Percentiles rank a stretch among this genome's conserved stretches.
phyloP scores from a whole-genome alignment of 495 filamentous ascomycete genomes.

The Tirmania nivea region DNA sequence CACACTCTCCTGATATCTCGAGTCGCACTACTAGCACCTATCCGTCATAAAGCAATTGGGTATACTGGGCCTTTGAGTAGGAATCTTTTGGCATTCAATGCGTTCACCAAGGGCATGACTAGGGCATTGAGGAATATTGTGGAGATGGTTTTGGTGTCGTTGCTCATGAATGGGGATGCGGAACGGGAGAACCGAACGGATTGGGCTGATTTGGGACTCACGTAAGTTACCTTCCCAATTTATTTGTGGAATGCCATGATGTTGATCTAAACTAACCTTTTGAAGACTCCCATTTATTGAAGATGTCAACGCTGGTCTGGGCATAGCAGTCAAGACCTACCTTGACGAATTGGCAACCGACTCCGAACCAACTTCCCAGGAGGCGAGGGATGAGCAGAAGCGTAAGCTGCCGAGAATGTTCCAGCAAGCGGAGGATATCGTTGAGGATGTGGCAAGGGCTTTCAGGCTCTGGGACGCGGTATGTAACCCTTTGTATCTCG shows the following conservation, averaged over 20 bases:
- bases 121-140: constrained; percentile 55
- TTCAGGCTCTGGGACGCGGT: constrained; percentile 27
- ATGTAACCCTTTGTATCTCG: background rate
- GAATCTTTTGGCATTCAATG: constrained; percentile 69
- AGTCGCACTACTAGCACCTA: constrained; percentile 56
- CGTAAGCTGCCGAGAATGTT: constrained; percentile 42
- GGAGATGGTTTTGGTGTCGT: constrained; percentile 54
- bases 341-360: constrained; percentile 58
- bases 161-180: constrained; percentile 60
- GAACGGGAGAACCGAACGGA: constrained; percentile 42
- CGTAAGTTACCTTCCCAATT: constrained; percentile 29
- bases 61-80: constrained; percentile 90
- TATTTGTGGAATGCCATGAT: background rate
- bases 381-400: constrained; percentile 35
- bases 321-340: constrained; percentile 80
- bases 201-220: constrained; percentile 45
- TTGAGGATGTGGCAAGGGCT: constrained; percentile 53
- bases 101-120: constrained; percentile 58
- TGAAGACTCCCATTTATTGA: constrained; percentile 62
- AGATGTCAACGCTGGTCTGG: constrained; percentile 63
- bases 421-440: constrained; percentile 52
- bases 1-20: constrained; percentile 64
- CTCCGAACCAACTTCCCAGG: constrained; percentile 36
- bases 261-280: constrained; percentile 18
- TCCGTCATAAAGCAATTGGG: constrained; percentile 65